These are phyloP conservation scores for Agaricus sinodeliciosus DNA, from an alignment of 768 basidiomycete genomes.

Conservation along the genomic window DNA sequence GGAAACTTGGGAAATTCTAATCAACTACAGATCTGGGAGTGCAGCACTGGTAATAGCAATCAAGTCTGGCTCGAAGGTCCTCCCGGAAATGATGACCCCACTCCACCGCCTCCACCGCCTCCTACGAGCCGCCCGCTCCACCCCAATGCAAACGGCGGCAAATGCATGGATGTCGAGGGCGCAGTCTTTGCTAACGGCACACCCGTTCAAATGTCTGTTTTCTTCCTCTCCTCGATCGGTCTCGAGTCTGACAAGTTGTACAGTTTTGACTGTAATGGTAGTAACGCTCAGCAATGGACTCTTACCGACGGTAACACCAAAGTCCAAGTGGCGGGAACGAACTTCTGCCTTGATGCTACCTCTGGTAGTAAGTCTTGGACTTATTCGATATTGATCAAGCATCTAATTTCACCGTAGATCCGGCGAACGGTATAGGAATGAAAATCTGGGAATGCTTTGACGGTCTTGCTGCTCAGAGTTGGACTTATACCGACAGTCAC, in stretches of 20 bases:
- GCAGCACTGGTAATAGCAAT: not conserved
- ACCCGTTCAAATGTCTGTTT: no score
- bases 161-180: no score
- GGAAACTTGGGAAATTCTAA: conserved; percentile 10
- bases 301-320: conserved; percentile 8
- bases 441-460: conserved; percentile 24
- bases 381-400: not conserved
- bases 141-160: no score
- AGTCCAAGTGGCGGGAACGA: conserved; percentile 16
- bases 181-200: no score
- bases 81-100: no score
- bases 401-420: conserved; percentile 11
- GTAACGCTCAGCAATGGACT: no score
- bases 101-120: no score
- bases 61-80: no score
- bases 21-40: conserved; percentile 11
- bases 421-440: conserved; percentile 16
- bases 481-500: conserved; percentile 24
- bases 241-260: not conserved
- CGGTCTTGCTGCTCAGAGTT: conserved; percentile 26
- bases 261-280: not conserved
- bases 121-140: no score
- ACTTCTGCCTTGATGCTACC: conserved; percentile 19
- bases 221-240: no score
- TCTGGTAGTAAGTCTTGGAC: conserved; percentile 5